Evolutionary conservation across 2,329 filamentous ascomycete species (phyloP).

Genomic region (Emmonsiellopsis sp.): DNA sequence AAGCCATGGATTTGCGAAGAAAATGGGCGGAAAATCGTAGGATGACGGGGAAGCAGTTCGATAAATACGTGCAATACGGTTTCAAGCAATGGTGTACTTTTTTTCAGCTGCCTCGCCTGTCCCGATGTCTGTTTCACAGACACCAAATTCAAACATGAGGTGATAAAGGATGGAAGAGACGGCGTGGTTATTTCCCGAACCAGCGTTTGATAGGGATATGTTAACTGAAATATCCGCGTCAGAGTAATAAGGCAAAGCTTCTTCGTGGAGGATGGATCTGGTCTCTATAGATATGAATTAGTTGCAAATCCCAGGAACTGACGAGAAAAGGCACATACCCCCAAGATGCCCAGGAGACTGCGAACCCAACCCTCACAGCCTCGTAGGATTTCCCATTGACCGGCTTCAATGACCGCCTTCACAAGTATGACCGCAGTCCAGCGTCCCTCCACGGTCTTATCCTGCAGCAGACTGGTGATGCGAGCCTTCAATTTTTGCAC

Average conservation of each 20-base stretch:
- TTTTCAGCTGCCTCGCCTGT: slow-evolving; percentile 25
- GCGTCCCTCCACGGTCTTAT: slow-evolving; percentile 62
- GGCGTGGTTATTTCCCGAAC: slow-evolving; percentile 83
- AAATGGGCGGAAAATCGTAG: slow-evolving; percentile 73
- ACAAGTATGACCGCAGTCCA: slow-evolving; percentile 70
- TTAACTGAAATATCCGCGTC: slow-evolving; percentile 73
- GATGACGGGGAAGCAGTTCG: slow-evolving; percentile 67
- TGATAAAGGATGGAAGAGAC: slow-evolving; percentile 64
- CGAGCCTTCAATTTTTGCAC: slow-evolving; percentile 76
- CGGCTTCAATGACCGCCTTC: slow-evolving; percentile 73
- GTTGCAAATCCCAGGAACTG: neutral
- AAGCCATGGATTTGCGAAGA: slow-evolving; percentile 58
- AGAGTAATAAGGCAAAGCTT: slow-evolving; percentile 68
- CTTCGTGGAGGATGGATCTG: slow-evolving; percentile 65
- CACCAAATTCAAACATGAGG: slow-evolving; percentile 59
- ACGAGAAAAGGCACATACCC: slow-evolving; percentile 38
- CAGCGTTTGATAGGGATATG: slow-evolving; percentile 73
- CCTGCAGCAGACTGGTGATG: slow-evolving; percentile 67
- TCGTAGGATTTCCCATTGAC: slow-evolving; percentile 73
- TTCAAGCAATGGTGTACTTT: slow-evolving; percentile 48
- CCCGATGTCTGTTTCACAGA: slow-evolving; percentile 38
- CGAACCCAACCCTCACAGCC: slow-evolving; percentile 67
- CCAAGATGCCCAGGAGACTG: slow-evolving; percentile 64
- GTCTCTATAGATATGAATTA: slow-evolving; percentile 47
- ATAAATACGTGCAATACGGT: slow-evolving; percentile 63